Conservation (phyloP, 2,329 filamentous ascomycete genomes). For the Aspergillus tubingensis region DNA sequence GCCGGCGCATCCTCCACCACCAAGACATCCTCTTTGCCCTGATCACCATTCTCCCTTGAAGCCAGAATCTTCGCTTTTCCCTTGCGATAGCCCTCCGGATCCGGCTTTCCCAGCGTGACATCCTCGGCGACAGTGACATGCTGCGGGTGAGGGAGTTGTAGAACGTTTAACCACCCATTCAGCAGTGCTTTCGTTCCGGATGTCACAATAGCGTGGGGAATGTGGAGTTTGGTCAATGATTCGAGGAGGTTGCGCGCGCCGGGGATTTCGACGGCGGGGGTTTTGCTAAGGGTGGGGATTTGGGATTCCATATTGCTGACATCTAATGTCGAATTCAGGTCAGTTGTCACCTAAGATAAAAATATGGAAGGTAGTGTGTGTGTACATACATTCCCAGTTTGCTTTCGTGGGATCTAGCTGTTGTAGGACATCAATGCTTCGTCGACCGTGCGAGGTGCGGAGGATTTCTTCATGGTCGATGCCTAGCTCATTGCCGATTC, state of each 20-base stretch:
- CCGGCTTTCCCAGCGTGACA: conserved; percentile 6
- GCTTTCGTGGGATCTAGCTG: conserved; percentile 6
- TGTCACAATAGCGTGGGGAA: conserved; percentile 6
- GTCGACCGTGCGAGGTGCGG: conserved; percentile 7
- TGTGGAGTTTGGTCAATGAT: neutral
- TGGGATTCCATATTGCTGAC: conserved; percentile 8
- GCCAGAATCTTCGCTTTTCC: neutral
- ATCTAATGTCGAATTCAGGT: neutral
- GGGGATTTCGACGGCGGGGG: conserved; percentile 4
- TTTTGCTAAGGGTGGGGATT: neutral
- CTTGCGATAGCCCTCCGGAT: conserved; percentile 10
- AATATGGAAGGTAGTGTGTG: neutral
- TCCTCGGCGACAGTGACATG: conserved; percentile 7
- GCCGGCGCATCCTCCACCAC: conserved; percentile 8
- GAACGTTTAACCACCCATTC: conserved; percentile 1
- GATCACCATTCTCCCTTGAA: neutral
- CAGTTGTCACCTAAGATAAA: too few relatives aligned
- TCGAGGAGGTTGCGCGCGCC: conserved; percentile 6
- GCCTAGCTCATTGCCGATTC: conserved; percentile 4
- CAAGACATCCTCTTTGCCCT: neutral
- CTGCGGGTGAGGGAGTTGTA: conserved; percentile 4
- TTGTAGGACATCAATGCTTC: conserved; percentile 4
- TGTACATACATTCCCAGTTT: conserved; percentile 8
- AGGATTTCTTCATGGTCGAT: conserved; percentile 6
- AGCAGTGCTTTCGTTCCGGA: conserved; percentile 1